Conservation (phyloP, 805 yeast species). For the Wickerhamiella occidentalis region DNA sequence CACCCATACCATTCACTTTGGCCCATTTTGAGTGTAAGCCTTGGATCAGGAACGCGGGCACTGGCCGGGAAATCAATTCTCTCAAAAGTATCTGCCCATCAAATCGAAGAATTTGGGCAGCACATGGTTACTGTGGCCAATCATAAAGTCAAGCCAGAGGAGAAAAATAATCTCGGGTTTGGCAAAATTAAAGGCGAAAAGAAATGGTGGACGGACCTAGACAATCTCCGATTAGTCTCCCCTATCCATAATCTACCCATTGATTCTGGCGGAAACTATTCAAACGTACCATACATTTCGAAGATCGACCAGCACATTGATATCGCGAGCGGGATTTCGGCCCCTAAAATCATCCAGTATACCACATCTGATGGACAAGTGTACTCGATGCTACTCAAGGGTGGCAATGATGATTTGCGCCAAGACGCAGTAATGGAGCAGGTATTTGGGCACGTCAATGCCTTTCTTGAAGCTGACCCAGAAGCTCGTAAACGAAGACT, state of each 20-base stretch:
- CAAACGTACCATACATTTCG: slow-evolving; percentile 36
- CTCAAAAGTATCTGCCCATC: not conserved
- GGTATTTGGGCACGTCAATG: slow-evolving; percentile 78
- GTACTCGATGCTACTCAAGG: slow-evolving; percentile 58
- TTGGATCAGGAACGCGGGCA: not conserved
- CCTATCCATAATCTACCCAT: slow-evolving; percentile 46
- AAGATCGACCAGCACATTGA: slow-evolving; percentile 36
- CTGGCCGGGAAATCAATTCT: slow-evolving; percentile 4
- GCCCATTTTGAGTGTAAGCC: not conserved
- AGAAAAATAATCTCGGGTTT: not conserved
- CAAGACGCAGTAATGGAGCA: slow-evolving; percentile 98
- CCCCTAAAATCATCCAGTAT: slow-evolving; percentile 66
- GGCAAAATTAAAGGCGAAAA: slow-evolving; percentile 26
- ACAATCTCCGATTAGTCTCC: slow-evolving; percentile 42
- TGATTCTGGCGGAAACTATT: slow-evolving; percentile 36
- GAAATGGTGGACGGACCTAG: slow-evolving; percentile 48
- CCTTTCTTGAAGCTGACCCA: slow-evolving; percentile 43
- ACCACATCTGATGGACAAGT: slow-evolving; percentile 43
- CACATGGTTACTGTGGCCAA: slow-evolving; percentile 9
- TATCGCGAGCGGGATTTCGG: slow-evolving; percentile 79
- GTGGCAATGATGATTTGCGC: slow-evolving; percentile 80
- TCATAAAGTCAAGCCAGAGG: slow-evolving; percentile 12
- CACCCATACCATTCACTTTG: slow-evolving; percentile 8
- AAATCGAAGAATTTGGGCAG: not conserved
- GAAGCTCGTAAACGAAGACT: slow-evolving; percentile 47